phyloP scores from a whole-genome alignment of 2,329 filamentous ascomycete genomes.

The Huntiella abstrusa region DNA sequence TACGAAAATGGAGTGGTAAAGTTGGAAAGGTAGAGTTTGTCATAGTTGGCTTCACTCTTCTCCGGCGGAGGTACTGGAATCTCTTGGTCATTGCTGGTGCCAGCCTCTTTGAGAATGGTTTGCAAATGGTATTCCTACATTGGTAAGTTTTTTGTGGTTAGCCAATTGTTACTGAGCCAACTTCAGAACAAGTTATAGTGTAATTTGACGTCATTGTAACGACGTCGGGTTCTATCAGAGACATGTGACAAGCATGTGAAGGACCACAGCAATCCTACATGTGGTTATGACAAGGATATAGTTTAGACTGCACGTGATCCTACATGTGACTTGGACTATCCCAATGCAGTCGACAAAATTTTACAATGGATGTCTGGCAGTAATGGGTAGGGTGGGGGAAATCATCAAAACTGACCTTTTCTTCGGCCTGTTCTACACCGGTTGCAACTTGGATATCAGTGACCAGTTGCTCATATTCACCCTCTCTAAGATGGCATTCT shows the following conservation, averaged over 20 bases:
- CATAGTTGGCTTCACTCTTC: slow-evolving; percentile 59
- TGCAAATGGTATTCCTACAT: slow-evolving; percentile 85
- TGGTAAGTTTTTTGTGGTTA: too few relatives aligned
- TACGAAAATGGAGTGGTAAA: slow-evolving; percentile 82
- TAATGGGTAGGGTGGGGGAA: slow-evolving; percentile 13
- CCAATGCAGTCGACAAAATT: slow-evolving; percentile 9
- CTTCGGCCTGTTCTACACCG: slow-evolving; percentile 90
- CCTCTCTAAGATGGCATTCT: slow-evolving; percentile 77
- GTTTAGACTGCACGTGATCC: slow-evolving; percentile 21
- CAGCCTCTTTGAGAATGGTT: slow-evolving; percentile 46
- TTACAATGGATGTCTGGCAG: not conserved
- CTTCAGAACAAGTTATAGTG: not conserved
- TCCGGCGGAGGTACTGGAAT: slow-evolving; percentile 47
- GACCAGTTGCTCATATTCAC: slow-evolving; percentile 70
- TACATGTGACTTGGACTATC: slow-evolving; percentile 24
- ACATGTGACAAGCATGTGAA: too few relatives aligned
- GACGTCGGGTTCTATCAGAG: too few relatives aligned
- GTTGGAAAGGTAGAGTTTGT: slow-evolving; percentile 60
- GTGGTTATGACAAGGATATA: slow-evolving; percentile 5
- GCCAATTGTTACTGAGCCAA: too few relatives aligned
- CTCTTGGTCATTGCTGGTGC: slow-evolving; percentile 37
- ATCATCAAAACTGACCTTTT: slow-evolving; percentile 56
- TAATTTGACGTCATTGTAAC: not conserved
- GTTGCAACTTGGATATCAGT: slow-evolving; percentile 78
- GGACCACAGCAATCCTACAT: not conserved